These are phyloP conservation scores for Trichoderma hamatum DNA, from an alignment of 2,329 filamentous ascomycete species.

Conservation along the genomic window DNA sequence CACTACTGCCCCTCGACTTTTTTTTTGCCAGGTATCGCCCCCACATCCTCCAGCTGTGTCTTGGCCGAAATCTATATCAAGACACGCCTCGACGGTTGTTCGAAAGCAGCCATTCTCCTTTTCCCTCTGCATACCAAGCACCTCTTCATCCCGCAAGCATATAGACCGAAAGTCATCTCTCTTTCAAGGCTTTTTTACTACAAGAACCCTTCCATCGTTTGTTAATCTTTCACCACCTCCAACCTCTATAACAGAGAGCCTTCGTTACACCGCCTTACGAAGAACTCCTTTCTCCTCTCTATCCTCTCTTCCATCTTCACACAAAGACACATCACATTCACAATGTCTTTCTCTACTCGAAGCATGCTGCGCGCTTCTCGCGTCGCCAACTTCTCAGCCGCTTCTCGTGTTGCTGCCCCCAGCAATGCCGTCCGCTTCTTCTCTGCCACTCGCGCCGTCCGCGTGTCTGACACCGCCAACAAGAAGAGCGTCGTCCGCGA, in stretches of 20 bases:
- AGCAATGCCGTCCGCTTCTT: conserved; percentile 39
- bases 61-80: conserved; percentile 27
- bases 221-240: neutral
- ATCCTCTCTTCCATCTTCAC: conserved; percentile 5
- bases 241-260: neutral
- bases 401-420: conserved; percentile 34
- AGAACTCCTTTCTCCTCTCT: neutral
- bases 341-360: conserved; percentile 44
- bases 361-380: conserved; percentile 42
- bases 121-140: conserved; percentile 25
- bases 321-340: conserved; percentile 30
- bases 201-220: conserved; percentile 3
- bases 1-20: conserved; percentile 17
- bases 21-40: conserved; percentile 23
- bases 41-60: conserved; percentile 20
- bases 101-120: conserved; percentile 17
- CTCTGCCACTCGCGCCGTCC: conserved; percentile 37
- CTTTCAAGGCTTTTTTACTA: conserved; percentile 2
- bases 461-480: conserved; percentile 45
- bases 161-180: conserved; percentile 1
- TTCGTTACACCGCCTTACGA: conserved; percentile 20
- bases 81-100: conserved; percentile 26
- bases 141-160: conserved; percentile 16
- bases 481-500: conserved; percentile 59
- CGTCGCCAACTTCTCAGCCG: conserved; percentile 37